phyloP scores from a whole-genome alignment of 306 rosid species.

The Prunus padus region DNA sequence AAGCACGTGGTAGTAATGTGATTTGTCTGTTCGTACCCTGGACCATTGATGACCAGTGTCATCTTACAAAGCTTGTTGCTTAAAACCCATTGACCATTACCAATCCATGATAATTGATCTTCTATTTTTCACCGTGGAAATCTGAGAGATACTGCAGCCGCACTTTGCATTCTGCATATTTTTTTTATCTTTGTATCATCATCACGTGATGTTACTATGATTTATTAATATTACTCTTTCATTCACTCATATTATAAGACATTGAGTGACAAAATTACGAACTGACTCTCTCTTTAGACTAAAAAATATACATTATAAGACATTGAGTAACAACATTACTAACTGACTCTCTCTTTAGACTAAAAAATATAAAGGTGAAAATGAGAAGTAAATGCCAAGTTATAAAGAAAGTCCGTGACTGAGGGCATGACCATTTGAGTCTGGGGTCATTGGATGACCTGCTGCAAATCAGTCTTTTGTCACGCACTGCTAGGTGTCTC shows the following conservation, averaged over 20 bases:
- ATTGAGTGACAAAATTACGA: no score
- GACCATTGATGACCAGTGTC: background rate
- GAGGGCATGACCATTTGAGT: background rate
- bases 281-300: no score
- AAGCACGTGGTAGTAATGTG: background rate
- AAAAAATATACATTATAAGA: background rate
- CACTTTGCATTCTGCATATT: no score
- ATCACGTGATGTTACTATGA: no score
- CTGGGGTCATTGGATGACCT: background rate
- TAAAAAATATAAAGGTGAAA: background rate
- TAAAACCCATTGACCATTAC: background rate
- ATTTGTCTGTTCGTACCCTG: background rate
- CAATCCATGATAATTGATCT: no score
- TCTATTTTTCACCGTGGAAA: no score
- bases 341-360: no score
- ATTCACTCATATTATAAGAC: no score
- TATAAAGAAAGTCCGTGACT: slow-evolving; percentile 5
- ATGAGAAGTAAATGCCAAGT: background rate
- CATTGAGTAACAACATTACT: no score
- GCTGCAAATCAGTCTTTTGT: background rate
- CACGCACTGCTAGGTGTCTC: background rate
- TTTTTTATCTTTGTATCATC: no score
- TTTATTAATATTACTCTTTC: no score
- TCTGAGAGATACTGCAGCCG: no score
- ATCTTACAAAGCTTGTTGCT: background rate